phyloP scores from a whole-genome alignment of 2,329 filamentous ascomycete genomes.

The Coleophoma eucalyptorum region DNA sequence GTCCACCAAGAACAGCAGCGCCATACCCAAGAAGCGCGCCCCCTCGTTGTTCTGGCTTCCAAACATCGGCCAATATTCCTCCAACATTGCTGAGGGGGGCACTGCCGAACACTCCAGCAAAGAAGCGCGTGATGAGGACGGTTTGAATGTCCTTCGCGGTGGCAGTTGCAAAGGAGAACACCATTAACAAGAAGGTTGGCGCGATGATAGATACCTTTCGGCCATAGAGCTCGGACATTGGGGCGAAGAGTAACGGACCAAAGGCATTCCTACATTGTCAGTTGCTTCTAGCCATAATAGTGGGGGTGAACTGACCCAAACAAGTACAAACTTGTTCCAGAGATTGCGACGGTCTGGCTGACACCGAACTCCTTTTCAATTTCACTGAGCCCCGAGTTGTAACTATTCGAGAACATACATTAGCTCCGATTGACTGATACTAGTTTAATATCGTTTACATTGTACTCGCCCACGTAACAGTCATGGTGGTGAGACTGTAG shows the following conservation, averaged over 20 bases:
- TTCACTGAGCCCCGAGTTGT: no score
- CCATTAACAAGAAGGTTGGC: conserved; percentile 52
- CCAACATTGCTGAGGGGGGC: conserved; percentile 59
- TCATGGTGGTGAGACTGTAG: no score
- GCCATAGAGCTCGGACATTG: conserved; percentile 58
- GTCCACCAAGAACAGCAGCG: conserved; percentile 63
- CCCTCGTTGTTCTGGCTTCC: conserved; percentile 46
- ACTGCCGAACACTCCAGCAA: conserved; percentile 58
- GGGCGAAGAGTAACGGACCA: conserved; percentile 57
- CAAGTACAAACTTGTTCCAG: no score
- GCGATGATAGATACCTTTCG: conserved; percentile 54
- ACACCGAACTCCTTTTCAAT: no score
- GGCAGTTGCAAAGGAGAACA: conserved; percentile 58
- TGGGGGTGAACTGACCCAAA: no score
- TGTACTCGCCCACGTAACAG: no score
- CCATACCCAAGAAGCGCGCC: conserved; percentile 62
- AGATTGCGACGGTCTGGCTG: no score
- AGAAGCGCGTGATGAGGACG: conserved; percentile 63
- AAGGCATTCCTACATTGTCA: no score
- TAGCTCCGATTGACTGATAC: no score
- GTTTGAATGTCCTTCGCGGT: conserved; percentile 53
- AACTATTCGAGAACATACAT: no score
- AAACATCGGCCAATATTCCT: conserved; percentile 61
- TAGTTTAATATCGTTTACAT: no score
- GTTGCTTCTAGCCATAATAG: no score